Evolutionary conservation across 2,329 filamentous ascomycete genomes (phyloP).

Genomic region (Cladosporium sp.): DNA sequence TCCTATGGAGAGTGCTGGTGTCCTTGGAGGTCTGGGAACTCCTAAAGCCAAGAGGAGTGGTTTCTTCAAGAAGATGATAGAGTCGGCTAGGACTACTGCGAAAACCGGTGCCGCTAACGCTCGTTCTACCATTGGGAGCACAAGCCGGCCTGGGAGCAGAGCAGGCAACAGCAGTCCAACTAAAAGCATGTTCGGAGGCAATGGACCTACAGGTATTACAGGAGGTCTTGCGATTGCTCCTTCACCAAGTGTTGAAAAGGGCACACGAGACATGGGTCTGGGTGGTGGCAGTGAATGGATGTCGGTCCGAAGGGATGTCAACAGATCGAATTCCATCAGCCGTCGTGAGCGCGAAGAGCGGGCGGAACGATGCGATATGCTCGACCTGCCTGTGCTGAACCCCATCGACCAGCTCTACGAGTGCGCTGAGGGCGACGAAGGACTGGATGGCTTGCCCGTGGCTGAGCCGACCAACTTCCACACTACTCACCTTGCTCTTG

Average conservation of each 20-base stretch:
- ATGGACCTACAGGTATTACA: slow-evolving; percentile 56
- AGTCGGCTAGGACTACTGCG: slow-evolving; percentile 82
- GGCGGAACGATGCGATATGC: slow-evolving; percentile 87
- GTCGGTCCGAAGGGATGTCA: slow-evolving; percentile 93
- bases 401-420: slow-evolving; percentile 88
- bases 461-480: slow-evolving; percentile 78
- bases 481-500: slow-evolving; percentile 68
- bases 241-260: slow-evolving; percentile 30
- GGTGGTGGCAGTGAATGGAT: slow-evolving; percentile 79
- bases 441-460: slow-evolving; percentile 80
- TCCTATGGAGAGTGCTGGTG: slow-evolving; percentile 64
- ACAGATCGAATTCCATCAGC: slow-evolving; percentile 90
- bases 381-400: slow-evolving; percentile 84
- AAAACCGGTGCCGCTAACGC: slow-evolving; percentile 77
- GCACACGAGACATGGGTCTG: slow-evolving; percentile 70
- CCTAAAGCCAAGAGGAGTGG: slow-evolving; percentile 81
- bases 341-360: slow-evolving; percentile 83
- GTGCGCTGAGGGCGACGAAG: slow-evolving; percentile 85
- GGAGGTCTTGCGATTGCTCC: slow-evolving; percentile 45
- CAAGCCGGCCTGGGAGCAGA: slow-evolving; percentile 39
- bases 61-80: slow-evolving; percentile 94
- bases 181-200: slow-evolving; percentile 47
- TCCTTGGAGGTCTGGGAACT: slow-evolving; percentile 73
- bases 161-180: slow-evolving; percentile 47
- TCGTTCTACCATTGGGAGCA: slow-evolving; percentile 76